Evolutionary conservation across 805 yeast species (phyloP), one percentile per base, ranked within the genome.

Genomic region (Kuraishia cidri): DNA sequence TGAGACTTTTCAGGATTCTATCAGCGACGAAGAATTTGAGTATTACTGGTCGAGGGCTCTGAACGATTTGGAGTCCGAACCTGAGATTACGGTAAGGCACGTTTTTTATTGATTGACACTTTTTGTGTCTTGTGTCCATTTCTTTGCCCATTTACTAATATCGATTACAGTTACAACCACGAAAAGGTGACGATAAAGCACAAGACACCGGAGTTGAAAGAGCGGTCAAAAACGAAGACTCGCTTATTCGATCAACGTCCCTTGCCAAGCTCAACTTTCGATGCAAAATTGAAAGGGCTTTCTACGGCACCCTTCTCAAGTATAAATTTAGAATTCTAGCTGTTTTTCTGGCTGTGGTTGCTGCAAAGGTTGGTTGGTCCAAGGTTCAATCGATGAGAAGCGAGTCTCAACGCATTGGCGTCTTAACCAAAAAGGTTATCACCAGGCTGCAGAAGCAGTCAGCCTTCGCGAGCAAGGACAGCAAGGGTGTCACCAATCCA

Each of bases 221-320:
- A 54, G 46, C 52, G 56, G 30, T 62, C 64, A 36, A 60, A 48
- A 40, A 50, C 61, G 28, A 59, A 60, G 43, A 63, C 69, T 52
- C 69, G 69, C 48, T 70, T 78, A 56, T 79, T 76, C 81, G 84
- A 62, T 74, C 83, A 66, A 65, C 74, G 72, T 75, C 83, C 72
- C 22, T 21, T 37, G 23, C 38, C 32, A 52, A 42, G 35, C 29
- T 56, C 29, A 44, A 49, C 6, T 32, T 50, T 16, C 46, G 46
- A 17, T 56, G 62, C 32, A 42, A 44, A 24, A 10, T 54, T 7
- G 48, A 49, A 17, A 40, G 40, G 24, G 18, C 52, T 5, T 37
- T 54, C 23, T 29, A 44, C 12, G 40, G 40, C 4, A 33, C 47
- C 6, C 31, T 54, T 6, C 24, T 40, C 13, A 43, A 46, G 21